Conservation (phyloP, 768 basidiomycete species). For the Daedaleopsis sinensis region DNA sequence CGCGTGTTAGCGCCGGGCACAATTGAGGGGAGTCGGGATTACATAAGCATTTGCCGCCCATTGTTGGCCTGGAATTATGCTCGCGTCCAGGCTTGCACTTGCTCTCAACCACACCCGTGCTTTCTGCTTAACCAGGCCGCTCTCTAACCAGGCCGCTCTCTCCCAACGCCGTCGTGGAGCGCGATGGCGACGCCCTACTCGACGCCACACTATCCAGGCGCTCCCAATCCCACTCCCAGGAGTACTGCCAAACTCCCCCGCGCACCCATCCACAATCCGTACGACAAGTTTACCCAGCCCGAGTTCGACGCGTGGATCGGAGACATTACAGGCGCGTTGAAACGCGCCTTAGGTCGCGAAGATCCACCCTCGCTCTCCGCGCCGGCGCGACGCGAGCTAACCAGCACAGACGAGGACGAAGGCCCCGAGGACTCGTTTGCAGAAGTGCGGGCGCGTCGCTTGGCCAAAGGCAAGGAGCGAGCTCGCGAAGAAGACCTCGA, state of each 20-base stretch:
- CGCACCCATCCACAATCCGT: slow-evolving; percentile 69
- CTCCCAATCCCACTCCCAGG: slow-evolving; percentile 27
- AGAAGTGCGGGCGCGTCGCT: slow-evolving; percentile 50
- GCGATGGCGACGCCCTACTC: slow-evolving; percentile 27
- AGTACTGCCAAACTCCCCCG: slow-evolving; percentile 29
- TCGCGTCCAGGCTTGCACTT: no score
- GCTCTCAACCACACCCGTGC: not conserved
- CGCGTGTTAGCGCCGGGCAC: no score
- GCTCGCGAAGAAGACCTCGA: slow-evolving; percentile 61
- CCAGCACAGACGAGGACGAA: slow-evolving; percentile 35
- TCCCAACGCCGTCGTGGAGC: not conserved
- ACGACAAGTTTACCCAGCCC: slow-evolving; percentile 67
- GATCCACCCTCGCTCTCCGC: slow-evolving; percentile 10
- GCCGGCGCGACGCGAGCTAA: slow-evolving; percentile 14
- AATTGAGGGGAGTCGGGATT: no score
- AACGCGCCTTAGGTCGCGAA: slow-evolving; percentile 58
- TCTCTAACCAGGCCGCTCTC: not conserved
- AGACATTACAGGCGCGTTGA: slow-evolving; percentile 59
- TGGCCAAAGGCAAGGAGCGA: slow-evolving; percentile 68
- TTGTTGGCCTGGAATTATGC: no score
- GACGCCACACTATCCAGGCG: slow-evolving; percentile 20
- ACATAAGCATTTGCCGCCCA: no score
- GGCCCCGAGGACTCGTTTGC: slow-evolving; percentile 59
- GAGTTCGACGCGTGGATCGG: slow-evolving; percentile 76
- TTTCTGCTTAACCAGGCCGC: not conserved